These are phyloP conservation scores for Scedosporium minutisporum DNA, from an alignment of 2,329 filamentous ascomycete genomes.

Conservation along the genomic window DNA sequence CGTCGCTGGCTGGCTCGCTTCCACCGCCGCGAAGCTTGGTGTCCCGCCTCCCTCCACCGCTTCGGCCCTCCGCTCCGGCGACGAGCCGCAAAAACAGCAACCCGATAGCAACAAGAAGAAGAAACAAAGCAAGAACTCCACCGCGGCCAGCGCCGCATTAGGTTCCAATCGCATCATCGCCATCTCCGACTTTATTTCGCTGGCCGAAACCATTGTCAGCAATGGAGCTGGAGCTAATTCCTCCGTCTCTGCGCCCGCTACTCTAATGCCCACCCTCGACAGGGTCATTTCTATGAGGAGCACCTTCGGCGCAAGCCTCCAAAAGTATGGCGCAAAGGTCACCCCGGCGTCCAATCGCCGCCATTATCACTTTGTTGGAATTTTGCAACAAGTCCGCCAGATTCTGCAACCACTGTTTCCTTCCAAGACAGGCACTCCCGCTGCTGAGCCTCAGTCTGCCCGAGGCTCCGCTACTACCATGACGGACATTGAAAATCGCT, in stretches of 20 bases:
- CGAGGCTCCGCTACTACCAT: background rate
- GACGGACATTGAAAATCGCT: background rate
- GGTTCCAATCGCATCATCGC: background rate
- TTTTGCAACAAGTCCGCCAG: constrained; percentile 24
- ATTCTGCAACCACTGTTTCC: constrained; percentile 16
- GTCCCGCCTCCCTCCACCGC: constrained; percentile 14
- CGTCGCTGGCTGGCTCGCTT: constrained; percentile 30
- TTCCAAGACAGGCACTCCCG: background rate
- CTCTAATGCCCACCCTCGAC: background rate
- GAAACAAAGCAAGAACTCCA: background rate
- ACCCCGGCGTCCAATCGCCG: constrained; percentile 14
- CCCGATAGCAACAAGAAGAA: background rate
- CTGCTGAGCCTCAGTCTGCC: too few species aligned
- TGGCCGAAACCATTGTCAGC: background rate
- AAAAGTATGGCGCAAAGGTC: background rate
- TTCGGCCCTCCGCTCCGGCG: constrained; percentile 16
- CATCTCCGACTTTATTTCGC: background rate
- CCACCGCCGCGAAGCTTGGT: constrained; percentile 25
- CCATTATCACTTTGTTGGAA: constrained; percentile 23
- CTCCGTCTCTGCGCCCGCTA: background rate
- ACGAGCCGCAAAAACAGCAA: constrained; percentile 9
- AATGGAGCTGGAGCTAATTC: background rate
- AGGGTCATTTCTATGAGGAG: background rate
- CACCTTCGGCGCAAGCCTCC: background rate
- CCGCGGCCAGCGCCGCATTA: background rate